phyloP scores from a whole-genome alignment of 306 rosid genomes.

The Pyrus pyrifolia region DNA sequence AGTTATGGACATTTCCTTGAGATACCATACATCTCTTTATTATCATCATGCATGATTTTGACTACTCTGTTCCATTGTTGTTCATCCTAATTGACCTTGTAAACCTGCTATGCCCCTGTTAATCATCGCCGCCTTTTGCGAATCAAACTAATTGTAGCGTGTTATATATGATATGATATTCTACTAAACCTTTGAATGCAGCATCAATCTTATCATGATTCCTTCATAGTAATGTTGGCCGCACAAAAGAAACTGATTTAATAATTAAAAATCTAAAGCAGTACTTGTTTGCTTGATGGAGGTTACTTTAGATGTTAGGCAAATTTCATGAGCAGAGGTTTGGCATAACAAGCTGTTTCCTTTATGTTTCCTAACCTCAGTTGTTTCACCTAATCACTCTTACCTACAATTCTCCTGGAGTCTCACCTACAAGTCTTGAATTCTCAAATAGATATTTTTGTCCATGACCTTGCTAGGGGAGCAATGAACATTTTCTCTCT shows the following conservation, averaged over 20 bases:
- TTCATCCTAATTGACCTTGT: background rate
- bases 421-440: slow-evolving; percentile 6
- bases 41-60: background rate
- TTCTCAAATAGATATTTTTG: background rate
- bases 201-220: background rate
- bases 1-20: background rate
- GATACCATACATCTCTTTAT: background rate
- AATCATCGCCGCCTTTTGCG: background rate
- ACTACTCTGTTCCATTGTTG: background rate
- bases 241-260: background rate
- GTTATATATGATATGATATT: background rate
- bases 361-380: background rate
- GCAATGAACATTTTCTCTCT: background rate
- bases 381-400: background rate
- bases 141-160: background rate
- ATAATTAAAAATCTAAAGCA: background rate
- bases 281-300: background rate
- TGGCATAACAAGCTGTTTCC: background rate
- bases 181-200: background rate
- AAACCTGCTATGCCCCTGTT: background rate
- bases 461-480: background rate
- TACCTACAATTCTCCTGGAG: slow-evolving; percentile 8
- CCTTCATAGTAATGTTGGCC: background rate
- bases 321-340: background rate
- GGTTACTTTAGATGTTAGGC: background rate